Conservation (phyloP, 2,329 filamentous ascomycete species). For the Cordyceps pruinosa region DNA sequence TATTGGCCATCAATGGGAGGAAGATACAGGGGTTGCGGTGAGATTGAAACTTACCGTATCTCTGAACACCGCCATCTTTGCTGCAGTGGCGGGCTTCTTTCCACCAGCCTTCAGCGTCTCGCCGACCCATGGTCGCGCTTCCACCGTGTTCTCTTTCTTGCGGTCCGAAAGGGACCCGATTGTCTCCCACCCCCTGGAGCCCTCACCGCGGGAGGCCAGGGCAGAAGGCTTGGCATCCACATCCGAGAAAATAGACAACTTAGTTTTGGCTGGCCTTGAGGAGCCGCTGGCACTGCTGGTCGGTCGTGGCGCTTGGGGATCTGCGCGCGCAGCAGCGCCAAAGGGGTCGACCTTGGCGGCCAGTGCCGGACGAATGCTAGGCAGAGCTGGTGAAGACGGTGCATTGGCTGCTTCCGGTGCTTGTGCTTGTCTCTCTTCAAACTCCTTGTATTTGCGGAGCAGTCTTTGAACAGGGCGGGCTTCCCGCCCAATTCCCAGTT, state of each 20-base stretch:
- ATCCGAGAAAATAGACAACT: conserved; percentile 89
- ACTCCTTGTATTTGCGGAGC: conserved; percentile 85
- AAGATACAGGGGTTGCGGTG: conserved; percentile 34
- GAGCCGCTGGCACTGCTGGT: conserved; percentile 41
- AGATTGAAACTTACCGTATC: conserved; percentile 65
- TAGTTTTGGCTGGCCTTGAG: conserved; percentile 64
- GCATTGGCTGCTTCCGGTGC: conserved; percentile 55
- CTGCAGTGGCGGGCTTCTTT: conserved; percentile 60
- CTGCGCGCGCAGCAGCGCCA: conserved; percentile 45
- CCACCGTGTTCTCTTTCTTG: conserved; percentile 87
- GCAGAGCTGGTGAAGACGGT: conserved; percentile 81
- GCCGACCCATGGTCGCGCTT: conserved; percentile 84
- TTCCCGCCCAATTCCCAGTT: conserved; percentile 80
- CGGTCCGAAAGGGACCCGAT: conserved; percentile 81
- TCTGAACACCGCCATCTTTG: conserved; percentile 90
- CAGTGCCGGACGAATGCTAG: conserved; percentile 72
- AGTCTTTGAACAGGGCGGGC: conserved; percentile 76
- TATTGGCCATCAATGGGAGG: conserved; percentile 78
- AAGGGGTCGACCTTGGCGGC: conserved; percentile 85
- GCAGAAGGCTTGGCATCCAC: conserved; percentile 53
- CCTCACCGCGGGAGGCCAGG: conserved; percentile 44
- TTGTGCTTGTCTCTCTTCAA: conserved; percentile 69
- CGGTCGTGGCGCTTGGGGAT: conserved; percentile 59
- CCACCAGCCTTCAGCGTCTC: conserved; percentile 85
- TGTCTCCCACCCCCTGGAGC: conserved; percentile 77